A percentile compares a stretch with the other conserved stretches of the same genome.
Evolutionary conservation across 768 basidiomycete genomes (phyloP).

Genomic region (Kwoniella shandongensis): DNA sequence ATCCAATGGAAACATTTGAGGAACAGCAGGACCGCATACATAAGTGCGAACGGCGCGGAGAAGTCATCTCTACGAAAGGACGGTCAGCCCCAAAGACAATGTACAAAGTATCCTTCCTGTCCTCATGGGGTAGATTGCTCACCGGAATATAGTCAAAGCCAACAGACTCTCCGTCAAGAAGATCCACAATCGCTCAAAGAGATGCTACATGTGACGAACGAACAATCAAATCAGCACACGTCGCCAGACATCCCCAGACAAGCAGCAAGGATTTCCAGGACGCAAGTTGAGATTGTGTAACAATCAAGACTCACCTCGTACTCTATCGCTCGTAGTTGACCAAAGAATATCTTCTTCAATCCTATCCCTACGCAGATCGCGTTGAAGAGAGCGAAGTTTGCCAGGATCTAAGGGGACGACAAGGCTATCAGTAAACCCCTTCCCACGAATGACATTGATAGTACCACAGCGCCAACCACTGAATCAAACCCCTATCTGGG

Average conservation of each 20-base stretch:
- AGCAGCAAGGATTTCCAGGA: no score
- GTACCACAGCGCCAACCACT: no score
- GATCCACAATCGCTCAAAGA: slow-evolving; percentile 96
- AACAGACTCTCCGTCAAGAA: slow-evolving; percentile 94
- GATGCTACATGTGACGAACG: slow-evolving; percentile 61
- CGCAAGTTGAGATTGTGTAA: not conserved
- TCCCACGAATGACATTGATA: no score
- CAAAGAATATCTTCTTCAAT: slow-evolving; percentile 87
- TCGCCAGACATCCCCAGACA: not conserved
- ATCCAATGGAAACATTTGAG: slow-evolving; percentile 99
- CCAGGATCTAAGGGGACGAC: slow-evolving; percentile 70
- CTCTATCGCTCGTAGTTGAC: slow-evolving; percentile 78
- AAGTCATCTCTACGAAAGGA: slow-evolving; percentile 47
- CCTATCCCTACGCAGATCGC: slow-evolving; percentile 73
- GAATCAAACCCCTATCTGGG: no score
- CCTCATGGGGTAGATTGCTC: slow-evolving; percentile 2
- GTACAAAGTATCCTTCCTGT: not conserved
- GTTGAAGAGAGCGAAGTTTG: slow-evolving; percentile 81
- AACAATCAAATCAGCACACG: not conserved
- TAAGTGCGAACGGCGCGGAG: slow-evolving; percentile 66
- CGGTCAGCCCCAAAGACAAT: not conserved
- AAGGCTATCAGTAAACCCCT: no score
- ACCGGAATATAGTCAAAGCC: slow-evolving; percentile 92
- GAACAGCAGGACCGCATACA: slow-evolving; percentile 92
- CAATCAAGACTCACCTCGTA: slow-evolving; percentile 79